These are phyloP conservation scores for Novymonas esmeraldas DNA, from an alignment of 208 protist species.

Conservation along the genomic window DNA sequence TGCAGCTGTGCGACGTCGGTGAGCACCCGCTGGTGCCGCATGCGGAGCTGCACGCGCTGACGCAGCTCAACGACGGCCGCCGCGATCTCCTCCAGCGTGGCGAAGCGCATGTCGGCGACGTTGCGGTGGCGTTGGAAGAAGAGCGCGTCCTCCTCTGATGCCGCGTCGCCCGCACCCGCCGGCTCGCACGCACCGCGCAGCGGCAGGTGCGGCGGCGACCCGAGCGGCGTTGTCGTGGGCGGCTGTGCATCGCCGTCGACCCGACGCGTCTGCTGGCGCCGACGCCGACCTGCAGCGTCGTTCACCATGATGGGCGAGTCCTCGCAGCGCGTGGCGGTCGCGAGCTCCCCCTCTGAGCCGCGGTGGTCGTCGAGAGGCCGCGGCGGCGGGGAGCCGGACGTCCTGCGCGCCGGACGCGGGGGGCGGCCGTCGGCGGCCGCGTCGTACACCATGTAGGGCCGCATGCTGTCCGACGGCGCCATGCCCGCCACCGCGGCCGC, in stretches of 20 bases:
- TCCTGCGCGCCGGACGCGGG: background rate
- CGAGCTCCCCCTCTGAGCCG: background rate
- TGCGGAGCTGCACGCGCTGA: conserved; percentile 42
- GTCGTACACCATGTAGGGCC: conserved; percentile 49
- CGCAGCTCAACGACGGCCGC: conserved; percentile 50
- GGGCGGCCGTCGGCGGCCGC: background rate
- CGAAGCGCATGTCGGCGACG: conserved; percentile 72
- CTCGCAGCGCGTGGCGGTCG: conserved; percentile 3
- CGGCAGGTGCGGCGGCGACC: too few relatives aligned
- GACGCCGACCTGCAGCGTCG: background rate
- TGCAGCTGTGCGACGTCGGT: conserved; percentile 25
- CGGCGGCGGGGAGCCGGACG: conserved; percentile 1
- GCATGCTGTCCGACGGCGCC: conserved; percentile 50
- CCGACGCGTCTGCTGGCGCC: background rate
- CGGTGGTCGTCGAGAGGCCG: background rate
- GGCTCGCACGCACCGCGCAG: too few relatives aligned
- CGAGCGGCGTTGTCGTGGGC: background rate
- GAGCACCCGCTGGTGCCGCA: conserved; percentile 34
- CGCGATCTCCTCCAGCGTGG: conserved; percentile 45
- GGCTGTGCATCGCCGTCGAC: background rate
- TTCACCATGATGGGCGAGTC: conserved; percentile 8
- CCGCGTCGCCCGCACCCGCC: too few relatives aligned
- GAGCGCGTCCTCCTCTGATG: conserved; percentile 25
- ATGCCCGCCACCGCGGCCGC: background rate
- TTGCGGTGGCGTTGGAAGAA: conserved; percentile 48